Evolutionary conservation across 2,329 filamentous ascomycete species (phyloP).

Genomic region (Zopfia rhizophila): DNA sequence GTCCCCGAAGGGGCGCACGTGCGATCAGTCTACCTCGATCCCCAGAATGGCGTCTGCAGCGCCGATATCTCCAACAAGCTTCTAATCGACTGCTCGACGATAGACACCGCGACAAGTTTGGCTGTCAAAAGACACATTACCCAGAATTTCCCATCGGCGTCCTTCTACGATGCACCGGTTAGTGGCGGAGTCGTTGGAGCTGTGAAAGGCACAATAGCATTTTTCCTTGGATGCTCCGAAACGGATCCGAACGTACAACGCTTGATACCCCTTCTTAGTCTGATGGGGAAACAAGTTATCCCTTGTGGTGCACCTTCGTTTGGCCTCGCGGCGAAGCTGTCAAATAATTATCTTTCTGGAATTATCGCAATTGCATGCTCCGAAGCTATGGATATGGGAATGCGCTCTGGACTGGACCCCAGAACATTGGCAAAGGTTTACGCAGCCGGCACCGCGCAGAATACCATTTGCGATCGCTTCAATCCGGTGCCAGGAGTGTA

Average conservation of each 20-base stretch:
- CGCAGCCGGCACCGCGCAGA: constrained; percentile 63
- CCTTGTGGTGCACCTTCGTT: constrained; percentile 66
- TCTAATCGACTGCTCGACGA: constrained; percentile 66
- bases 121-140: constrained; percentile 55
- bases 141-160: constrained; percentile 51
- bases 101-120: constrained; percentile 64
- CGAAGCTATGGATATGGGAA: constrained; percentile 70
- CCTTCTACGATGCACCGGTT: constrained; percentile 65
- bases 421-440: constrained; percentile 63
- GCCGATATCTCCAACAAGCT: constrained; percentile 57
- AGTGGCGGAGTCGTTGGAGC: constrained; percentile 65
- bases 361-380: constrained; percentile 68
- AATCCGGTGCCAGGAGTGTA: constrained; percentile 63
- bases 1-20: constrained; percentile 65
- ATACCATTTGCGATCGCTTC: constrained; percentile 62
- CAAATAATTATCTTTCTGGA: constrained; percentile 70
- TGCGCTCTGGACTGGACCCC: constrained; percentile 66
- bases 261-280: constrained; percentile 57
- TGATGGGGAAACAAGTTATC: constrained; percentile 66
- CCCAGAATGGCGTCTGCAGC: constrained; percentile 55
- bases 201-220: constrained; percentile 62
- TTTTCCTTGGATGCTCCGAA: constrained; percentile 65
- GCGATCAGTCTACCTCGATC: constrained; percentile 61
- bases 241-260: constrained; percentile 56
- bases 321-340: constrained; percentile 68